These are phyloP conservation scores for Globisporangium camurandrum DNA, from an alignment of 352 stramenopile genomes.

Conservation along the genomic window DNA sequence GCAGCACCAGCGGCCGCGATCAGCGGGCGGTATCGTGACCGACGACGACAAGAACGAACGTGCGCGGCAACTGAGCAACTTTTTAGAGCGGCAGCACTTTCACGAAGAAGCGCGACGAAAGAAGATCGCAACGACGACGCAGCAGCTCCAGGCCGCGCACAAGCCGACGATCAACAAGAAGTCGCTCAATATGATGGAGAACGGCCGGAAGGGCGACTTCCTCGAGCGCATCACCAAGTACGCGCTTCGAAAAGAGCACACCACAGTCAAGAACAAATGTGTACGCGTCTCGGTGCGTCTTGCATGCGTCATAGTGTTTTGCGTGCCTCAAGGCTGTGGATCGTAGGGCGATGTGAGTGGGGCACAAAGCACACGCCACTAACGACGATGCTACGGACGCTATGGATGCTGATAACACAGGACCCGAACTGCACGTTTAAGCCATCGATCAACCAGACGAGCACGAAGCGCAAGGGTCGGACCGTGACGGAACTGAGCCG, in stretches of 20 bases:
- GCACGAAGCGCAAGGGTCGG: constrained; percentile 47
- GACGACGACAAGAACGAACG: constrained; percentile 45
- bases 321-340: too few relatives aligned
- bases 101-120: constrained; percentile 60
- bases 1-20: constrained; percentile 34
- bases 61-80: constrained; percentile 48
- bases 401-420: too few relatives aligned
- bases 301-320: too few relatives aligned
- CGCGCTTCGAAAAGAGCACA: constrained; percentile 70
- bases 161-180: constrained; percentile 80
- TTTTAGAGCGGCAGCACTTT: constrained; percentile 68
- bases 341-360: too few relatives aligned
- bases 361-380: too few relatives aligned
- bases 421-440: constrained; percentile 83
- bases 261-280: constrained; percentile 68
- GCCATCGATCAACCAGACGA: constrained; percentile 68
- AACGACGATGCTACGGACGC: too few relatives aligned
- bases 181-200: constrained; percentile 71
- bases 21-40: constrained; percentile 30
- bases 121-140: constrained; percentile 54
- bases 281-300: constrained; percentile 44
- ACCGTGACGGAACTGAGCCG: constrained; percentile 78
- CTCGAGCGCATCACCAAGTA: constrained; percentile 72
- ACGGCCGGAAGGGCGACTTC: constrained; percentile 75
- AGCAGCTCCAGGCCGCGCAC: constrained; percentile 46